phyloP scores from a whole-genome alignment of 2,329 filamentous ascomycete genomes.

The Juglanconis sp. region DNA sequence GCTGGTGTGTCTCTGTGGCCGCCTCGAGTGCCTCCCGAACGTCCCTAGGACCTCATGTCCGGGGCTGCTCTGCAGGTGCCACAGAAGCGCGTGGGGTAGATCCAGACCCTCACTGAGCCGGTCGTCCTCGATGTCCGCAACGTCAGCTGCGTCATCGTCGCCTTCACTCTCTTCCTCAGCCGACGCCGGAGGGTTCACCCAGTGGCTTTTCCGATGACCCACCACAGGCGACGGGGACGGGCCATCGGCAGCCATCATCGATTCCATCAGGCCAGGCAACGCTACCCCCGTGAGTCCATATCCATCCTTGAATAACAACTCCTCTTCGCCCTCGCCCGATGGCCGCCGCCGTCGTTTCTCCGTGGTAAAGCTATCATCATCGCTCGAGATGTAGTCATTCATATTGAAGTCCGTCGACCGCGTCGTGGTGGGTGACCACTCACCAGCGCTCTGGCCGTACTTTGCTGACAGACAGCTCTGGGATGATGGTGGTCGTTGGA shows the following conservation, averaged over 20 bases:
- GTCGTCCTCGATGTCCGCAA: constrained; percentile 5
- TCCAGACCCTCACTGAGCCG: background rate
- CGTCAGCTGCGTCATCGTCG: background rate
- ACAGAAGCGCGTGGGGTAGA: background rate
- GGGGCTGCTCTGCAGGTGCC: background rate
- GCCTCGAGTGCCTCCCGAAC: background rate
- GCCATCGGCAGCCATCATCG: constrained; percentile 9
- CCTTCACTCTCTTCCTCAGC: background rate
- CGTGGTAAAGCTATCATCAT: constrained; percentile 32
- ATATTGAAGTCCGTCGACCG: constrained; percentile 30
- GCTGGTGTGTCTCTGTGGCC: background rate
- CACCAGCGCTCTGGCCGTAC: constrained; percentile 14
- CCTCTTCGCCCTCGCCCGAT: constrained; percentile 32
- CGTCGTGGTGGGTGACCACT: constrained; percentile 9
- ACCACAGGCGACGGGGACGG: constrained; percentile 3
- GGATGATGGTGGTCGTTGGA: constrained; percentile 10
- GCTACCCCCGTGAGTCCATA: constrained; percentile 32
- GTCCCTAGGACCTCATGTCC: background rate
- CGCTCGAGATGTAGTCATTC: constrained; percentile 37
- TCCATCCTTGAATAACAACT: constrained; percentile 34
- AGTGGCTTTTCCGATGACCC: background rate
- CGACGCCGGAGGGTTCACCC: background rate
- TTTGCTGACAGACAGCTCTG: constrained; percentile 17
- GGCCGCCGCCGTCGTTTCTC: constrained; percentile 10
- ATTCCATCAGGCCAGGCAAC: constrained; percentile 33